Evolutionary conservation across 2,329 filamentous ascomycete species (phyloP).

Genomic region (Fusarium cyanostomum): DNA sequence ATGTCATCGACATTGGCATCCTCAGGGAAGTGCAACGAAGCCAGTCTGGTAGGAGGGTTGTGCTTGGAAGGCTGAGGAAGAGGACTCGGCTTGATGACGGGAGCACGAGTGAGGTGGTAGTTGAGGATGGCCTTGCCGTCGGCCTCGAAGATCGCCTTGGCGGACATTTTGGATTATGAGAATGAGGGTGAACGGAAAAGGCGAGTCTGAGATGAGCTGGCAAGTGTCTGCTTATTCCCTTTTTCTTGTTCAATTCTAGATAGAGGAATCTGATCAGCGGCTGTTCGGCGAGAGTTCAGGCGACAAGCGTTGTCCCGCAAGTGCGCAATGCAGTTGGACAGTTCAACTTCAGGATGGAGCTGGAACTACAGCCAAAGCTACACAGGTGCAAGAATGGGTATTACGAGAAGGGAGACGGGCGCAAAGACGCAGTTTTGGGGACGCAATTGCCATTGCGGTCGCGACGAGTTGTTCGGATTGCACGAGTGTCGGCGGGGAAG

Average conservation of each 20-base stretch:
- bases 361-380: slow-evolving; percentile 23
- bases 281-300: slow-evolving; percentile 8
- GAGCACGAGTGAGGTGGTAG: slow-evolving; percentile 98
- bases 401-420: slow-evolving; percentile 19
- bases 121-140: slow-evolving; percentile 99
- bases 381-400: slow-evolving; percentile 8
- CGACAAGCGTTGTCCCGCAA: slow-evolving; percentile 30
- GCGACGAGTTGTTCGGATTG: slow-evolving; percentile 24
- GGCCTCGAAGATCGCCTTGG: slow-evolving; percentile 98
- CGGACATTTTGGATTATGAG: slow-evolving; percentile 54
- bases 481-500: slow-evolving; percentile 34
- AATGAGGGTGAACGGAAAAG: slow-evolving; percentile 35
- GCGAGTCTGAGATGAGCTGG: slow-evolving; percentile 36
- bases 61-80: slow-evolving; percentile 85
- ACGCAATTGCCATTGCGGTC: slow-evolving; percentile 20
- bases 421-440: slow-evolving; percentile 6
- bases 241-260: slow-evolving; percentile 39
- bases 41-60: slow-evolving; percentile 91
- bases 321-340: slow-evolving; percentile 15
- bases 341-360: slow-evolving; percentile 17
- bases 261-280: slow-evolving; percentile 26
- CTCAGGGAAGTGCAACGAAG: slow-evolving; percentile 91
- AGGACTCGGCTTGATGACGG: slow-evolving; percentile 97
- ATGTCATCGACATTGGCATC: slow-evolving; percentile 84
- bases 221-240: slow-evolving; percentile 41